Conservation (phyloP, 805 yeast species). For the Saccharomyces cerevisiae region DNA sequence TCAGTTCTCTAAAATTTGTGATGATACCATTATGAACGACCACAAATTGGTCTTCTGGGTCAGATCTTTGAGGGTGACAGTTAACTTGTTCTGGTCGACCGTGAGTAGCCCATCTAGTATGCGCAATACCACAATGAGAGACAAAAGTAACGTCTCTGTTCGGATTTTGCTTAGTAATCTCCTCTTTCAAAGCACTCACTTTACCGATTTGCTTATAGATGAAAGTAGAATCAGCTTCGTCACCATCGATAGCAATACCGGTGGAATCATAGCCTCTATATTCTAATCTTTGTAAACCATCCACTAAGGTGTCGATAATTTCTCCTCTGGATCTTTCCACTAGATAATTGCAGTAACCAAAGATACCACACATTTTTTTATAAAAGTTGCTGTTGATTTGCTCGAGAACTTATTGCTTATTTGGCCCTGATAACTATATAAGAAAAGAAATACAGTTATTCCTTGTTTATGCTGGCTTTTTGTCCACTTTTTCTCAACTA, state of each 20-base stretch:
- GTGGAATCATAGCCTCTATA: conserved; percentile 98
- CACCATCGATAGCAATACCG: conserved; percentile 93
- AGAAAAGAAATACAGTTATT: neutral
- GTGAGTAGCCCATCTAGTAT: conserved; percentile 99
- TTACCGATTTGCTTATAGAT: conserved; percentile 86
- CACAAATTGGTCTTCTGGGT: conserved; percentile 69
- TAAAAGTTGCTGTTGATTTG: neutral
- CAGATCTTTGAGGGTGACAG: conserved; percentile 96
- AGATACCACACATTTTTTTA: conserved; percentile 70
- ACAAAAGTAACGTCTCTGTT: conserved; percentile 59
- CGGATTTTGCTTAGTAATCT: conserved; percentile 44
- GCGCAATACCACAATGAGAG: conserved; percentile 94
- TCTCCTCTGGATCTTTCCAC: conserved; percentile 90
- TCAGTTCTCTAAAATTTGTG: conserved; percentile 88
- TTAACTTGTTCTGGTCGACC: conserved; percentile 81
- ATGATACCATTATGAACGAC: conserved; percentile 97
- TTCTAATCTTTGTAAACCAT: conserved; percentile 81
- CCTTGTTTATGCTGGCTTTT: neutral
- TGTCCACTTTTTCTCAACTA: neutral
- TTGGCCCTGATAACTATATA: neutral
- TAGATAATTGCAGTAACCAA: conserved; percentile 93
- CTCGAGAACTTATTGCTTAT: neutral
- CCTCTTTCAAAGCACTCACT: conserved; percentile 69
- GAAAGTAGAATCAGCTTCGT: conserved; percentile 57
- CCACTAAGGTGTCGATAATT: conserved; percentile 79